A percentile compares a stretch with the other conserved stretches of the same genome.
Evolutionary conservation across 2,329 filamentous ascomycete genomes (phyloP).

Genomic region (Tolypocladium ovalisporum): DNA sequence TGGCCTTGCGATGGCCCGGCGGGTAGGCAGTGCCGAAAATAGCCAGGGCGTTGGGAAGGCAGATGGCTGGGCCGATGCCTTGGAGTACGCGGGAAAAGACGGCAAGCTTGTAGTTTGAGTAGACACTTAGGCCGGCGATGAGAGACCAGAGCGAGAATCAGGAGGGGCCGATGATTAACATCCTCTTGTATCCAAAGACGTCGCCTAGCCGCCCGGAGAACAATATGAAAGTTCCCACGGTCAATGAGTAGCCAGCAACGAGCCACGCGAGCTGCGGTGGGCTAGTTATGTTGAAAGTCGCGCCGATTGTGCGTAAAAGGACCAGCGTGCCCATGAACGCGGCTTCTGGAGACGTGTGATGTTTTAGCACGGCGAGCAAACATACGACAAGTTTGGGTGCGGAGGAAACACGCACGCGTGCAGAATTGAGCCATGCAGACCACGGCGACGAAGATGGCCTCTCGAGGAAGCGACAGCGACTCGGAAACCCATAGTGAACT

Average conservation of each 20-base stretch:
- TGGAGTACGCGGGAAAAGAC: conserved; percentile 43
- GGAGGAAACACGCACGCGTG: conserved; percentile 14
- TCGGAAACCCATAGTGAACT: conserved; percentile 10
- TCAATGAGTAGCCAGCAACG: conserved; percentile 45
- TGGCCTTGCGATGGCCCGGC: conserved; percentile 45
- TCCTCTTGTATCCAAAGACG: conserved; percentile 43
- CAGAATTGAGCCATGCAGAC: conserved; percentile 35
- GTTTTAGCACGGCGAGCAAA: neutral
- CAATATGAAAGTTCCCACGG: conserved; percentile 46
- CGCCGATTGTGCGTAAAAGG: conserved; percentile 35
- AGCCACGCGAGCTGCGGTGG: conserved; percentile 41
- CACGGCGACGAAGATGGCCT: conserved; percentile 27
- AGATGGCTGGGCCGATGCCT: conserved; percentile 50
- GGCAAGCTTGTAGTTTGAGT: conserved; percentile 32
- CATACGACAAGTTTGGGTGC: neutral
- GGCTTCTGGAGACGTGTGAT: conserved; percentile 15
- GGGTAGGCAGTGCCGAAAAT: conserved; percentile 47
- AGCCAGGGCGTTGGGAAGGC: conserved; percentile 53
- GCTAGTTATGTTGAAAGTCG: conserved; percentile 30
- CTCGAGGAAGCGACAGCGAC: conserved; percentile 13
- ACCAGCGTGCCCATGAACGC: conserved; percentile 26
- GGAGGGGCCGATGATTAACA: conserved; percentile 40
- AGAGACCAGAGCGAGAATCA: conserved; percentile 46
- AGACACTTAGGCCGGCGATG: conserved; percentile 29
- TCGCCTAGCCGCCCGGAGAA: conserved; percentile 46